Evolutionary conservation across 192 early-diverging fungal species (phyloP).

Genomic region (Umbelopsis sp.): DNA sequence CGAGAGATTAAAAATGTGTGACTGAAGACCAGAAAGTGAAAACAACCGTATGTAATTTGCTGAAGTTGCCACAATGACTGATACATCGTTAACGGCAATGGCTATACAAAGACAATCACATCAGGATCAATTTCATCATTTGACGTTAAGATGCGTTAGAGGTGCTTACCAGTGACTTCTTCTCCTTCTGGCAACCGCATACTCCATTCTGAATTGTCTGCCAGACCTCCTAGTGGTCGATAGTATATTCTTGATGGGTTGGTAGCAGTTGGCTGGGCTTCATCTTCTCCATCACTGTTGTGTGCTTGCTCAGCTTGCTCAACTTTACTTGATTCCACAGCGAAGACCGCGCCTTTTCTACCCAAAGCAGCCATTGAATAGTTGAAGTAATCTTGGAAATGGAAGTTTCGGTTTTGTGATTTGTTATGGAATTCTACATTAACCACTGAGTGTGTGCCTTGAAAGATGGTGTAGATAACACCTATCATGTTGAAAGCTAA

Average conservation of each 20-base stretch:
- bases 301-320: background rate
- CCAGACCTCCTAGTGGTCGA: conserved; percentile 72
- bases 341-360: conserved; percentile 76
- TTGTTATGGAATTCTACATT: conserved; percentile 92
- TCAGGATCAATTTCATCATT: background rate
- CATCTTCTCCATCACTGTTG: background rate
- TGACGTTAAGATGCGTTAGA: background rate
- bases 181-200: conserved; percentile 68
- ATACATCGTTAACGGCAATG: conserved; percentile 70
- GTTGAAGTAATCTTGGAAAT: conserved; percentile 80
- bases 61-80: conserved; percentile 74
- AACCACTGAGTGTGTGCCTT: conserved; percentile 72
- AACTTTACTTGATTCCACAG: conserved; percentile 41
- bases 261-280: background rate
- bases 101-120: conserved; percentile 40
- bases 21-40: conserved; percentile 78
- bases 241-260: conserved; percentile 70
- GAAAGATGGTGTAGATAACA: conserved; percentile 70
- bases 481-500: conserved; percentile 90
- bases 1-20: conserved; percentile 66
- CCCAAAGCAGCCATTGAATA: conserved; percentile 80
- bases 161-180: conserved; percentile 54
- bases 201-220: conserved; percentile 78
- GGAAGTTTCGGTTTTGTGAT: conserved; percentile 71
- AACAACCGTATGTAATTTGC: conserved; percentile 80